Evolutionary conservation across 352 stramenopile species (phyloP), one percentile per base, ranked within the genome.

Genomic region (Pythium grandisporangium): DNA sequence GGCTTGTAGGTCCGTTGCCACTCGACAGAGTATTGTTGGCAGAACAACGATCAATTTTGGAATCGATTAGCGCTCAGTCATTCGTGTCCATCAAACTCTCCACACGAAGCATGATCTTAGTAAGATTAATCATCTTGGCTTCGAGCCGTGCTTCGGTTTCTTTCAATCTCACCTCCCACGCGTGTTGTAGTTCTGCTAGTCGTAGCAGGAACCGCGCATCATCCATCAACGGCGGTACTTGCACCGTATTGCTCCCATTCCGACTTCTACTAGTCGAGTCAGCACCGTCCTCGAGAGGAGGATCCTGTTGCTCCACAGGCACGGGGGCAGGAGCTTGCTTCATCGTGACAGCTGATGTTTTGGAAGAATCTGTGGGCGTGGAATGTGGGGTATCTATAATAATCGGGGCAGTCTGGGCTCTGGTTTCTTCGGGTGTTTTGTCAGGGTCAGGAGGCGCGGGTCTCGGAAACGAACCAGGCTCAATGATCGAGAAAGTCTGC

Each of bases 71-170:
- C n/a, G n/a, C 4, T 17, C 43, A 45, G 19, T 76, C 58, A n/a
- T 74, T 55, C 11, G 66, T 40, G 39, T 86, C 65, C 35, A 86
- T 72, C 45, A 76, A 57, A 0, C 53, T 47, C 45, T 89, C 72
- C 2, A 89, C 54, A 10, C 69, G 65, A 30, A 81, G 52, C 23
- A 89, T 48, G 33, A 84, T 78, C 51, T 84, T 86, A 32, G 65
- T 78, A 12, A 89, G 48, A 36, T 75, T 66, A 44, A 79, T 61
- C 4, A 89, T 41, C 45, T 86, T 86, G 3, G 62, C 50, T 35
- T 89, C 75, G n/a, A 86, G 55, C 5, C 72, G 65, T 24, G 72
- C 57, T 45, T 89, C 75, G 2, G 70, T 81, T 41, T 83, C 72
- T 19, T 68, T 16, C 36, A 89, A 42, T 1, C 63, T 65, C 3